These are phyloP conservation scores for Nakazawaea wickerhamii DNA, from an alignment of 805 yeast species.

Conservation along the genomic window DNA sequence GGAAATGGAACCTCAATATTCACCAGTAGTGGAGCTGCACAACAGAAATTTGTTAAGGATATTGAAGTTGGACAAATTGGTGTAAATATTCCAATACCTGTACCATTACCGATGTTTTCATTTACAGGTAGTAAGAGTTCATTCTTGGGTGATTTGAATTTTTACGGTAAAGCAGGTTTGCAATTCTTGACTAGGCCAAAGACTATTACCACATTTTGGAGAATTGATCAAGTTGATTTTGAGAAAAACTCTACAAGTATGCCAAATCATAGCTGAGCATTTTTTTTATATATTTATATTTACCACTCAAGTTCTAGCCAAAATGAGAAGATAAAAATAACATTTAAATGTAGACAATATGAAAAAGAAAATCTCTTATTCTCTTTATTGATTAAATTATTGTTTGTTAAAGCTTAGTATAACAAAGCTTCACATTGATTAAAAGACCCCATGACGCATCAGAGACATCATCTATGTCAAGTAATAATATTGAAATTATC, in stretches of 20 bases:
- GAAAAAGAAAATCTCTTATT: no score
- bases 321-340: no score
- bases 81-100: slow-evolving; percentile 74
- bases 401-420: no score
- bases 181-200: slow-evolving; percentile 69
- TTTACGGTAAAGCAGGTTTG: slow-evolving; percentile 73
- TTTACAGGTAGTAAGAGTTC: slow-evolving; percentile 75
- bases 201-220: slow-evolving; percentile 70
- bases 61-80: slow-evolving; percentile 77
- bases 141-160: slow-evolving; percentile 74
- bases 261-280: slow-evolving; percentile 52
- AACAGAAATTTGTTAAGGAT: slow-evolving; percentile 62
- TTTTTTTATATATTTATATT: not conserved
- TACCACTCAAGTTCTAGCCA: no score
- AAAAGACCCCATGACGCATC: no score
- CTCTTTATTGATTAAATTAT: no score
- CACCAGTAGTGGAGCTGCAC: slow-evolving; percentile 65
- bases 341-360: no score
- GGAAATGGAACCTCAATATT: slow-evolving; percentile 72
- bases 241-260: slow-evolving; percentile 54
- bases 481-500: no score
- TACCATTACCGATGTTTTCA: slow-evolving; percentile 76
- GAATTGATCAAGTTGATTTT: slow-evolving; percentile 41
- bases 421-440: no score
- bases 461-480: no score